Base-by-base conservation (phyloP, 1,284 basidiomycete species). In the Ceratobasidium sp. region DNA sequence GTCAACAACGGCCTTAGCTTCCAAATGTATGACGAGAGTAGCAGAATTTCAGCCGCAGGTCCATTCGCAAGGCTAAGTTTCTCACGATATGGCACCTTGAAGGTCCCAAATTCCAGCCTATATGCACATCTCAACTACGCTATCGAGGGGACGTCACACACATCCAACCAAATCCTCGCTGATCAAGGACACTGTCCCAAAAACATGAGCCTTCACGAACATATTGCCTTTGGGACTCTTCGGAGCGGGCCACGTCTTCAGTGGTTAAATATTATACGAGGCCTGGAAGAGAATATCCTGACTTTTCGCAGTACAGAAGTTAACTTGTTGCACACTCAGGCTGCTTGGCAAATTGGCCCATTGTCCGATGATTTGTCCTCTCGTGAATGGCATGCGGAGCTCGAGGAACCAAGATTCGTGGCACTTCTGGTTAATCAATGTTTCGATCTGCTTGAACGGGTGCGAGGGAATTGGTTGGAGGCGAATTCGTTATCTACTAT, bases 391-490 rank as follows among this genome's bases (percentile, higher is more conserved):
- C 77, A 77, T 71, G 2, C 58, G 3, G 73, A 75, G 1, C 74
- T 76, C 35, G 17, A 13, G 0, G 31, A 73, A n/a, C 29, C 70
- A 0, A 55, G 74, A 0, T 85, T 84, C 62, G 77, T 80, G 2
- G 0, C 22, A 1, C 70, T 74, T 0, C 71, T 84, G 0, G 45
- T 85, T 0, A 47, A 34, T 5, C 80, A 81, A 43, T 72, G 82
- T 8, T 71, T 75, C n/a, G 67, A 58, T 5, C 72, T 82, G 0
- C 45, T 80, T 1, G 49, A 29, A 3, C 73, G 74, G 20, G 72
- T 83, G 5, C 69, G 77, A 67, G 77, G 67, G 1, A 85, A 82
- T 71, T 85, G 84, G 84, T 71, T 78, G 40, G 79, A 84, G 68
- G 75, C 73, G 0, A 73, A 76, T 32, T 78, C 80, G 0, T 77